Evolutionary conservation across 2,329 filamentous ascomycete genomes (phyloP).

Genomic region (Hyphodiscus sp.): DNA sequence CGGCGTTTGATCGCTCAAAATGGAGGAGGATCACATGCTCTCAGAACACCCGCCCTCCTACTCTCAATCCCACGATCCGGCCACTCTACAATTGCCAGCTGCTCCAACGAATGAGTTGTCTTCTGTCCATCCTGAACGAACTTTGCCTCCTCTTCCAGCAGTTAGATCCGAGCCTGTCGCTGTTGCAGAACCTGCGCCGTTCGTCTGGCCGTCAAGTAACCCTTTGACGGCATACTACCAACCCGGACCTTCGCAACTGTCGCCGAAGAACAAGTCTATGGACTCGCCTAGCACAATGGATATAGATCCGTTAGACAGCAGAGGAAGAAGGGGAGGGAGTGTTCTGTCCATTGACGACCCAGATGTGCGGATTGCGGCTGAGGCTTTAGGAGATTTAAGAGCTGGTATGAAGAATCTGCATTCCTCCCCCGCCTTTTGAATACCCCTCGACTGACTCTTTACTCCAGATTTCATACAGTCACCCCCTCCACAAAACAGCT

Average conservation of each 20-base stretch:
- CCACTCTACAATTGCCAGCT: constrained; percentile 23
- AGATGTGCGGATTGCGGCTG: constrained; percentile 63
- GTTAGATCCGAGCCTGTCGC: constrained; percentile 13
- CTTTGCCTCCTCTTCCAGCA: constrained; percentile 25
- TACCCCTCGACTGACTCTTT: constrained; percentile 9
- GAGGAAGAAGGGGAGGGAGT: constrained; percentile 26
- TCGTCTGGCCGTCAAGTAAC: constrained; percentile 29
- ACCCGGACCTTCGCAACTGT: constrained; percentile 25
- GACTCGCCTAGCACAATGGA: constrained; percentile 28
- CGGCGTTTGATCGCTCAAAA: constrained; percentile 18
- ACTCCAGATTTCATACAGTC: constrained; percentile 60
- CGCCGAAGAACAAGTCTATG: constrained; percentile 20
- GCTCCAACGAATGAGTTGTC: constrained; percentile 24
- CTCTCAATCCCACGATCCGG: constrained; percentile 26
- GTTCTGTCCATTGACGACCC: constrained; percentile 51
- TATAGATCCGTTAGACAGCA: constrained; percentile 25
- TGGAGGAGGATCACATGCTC: constrained; percentile 30
- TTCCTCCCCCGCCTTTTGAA: not conserved
- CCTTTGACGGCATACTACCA: constrained; percentile 30
- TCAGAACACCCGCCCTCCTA: constrained; percentile 26
- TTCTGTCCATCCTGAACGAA: constrained; percentile 26
- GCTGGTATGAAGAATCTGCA: constrained; percentile 49
- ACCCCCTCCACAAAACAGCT: constrained; percentile 36
- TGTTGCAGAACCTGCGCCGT: constrained; percentile 15
- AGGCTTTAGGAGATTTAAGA: constrained; percentile 68